Conservation (phyloP, 371 early-diverging fungal species). For the Mortierella polycephala region DNA sequence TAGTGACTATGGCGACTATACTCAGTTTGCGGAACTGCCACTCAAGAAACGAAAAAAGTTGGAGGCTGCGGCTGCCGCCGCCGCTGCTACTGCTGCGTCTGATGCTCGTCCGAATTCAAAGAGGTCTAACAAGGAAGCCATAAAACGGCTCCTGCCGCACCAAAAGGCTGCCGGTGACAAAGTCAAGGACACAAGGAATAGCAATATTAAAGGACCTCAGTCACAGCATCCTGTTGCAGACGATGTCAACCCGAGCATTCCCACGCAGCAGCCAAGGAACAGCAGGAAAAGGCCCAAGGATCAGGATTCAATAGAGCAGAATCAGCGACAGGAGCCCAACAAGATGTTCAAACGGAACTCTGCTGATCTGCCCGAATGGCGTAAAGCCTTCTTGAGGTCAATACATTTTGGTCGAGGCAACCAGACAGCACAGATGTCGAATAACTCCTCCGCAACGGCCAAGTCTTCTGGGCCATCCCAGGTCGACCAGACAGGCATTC, state of each 20-base stretch:
- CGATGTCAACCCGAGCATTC: background rate
- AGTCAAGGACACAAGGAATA: conserved; percentile 8
- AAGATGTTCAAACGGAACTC: conserved; percentile 35
- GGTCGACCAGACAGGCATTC: background rate
- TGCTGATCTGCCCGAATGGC: conserved; percentile 34
- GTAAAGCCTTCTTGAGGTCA: conserved; percentile 36
- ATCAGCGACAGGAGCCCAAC: conserved; percentile 20
- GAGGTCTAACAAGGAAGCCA: conserved; percentile 16
- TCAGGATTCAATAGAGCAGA: conserved; percentile 35
- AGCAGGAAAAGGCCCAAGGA: conserved; percentile 39
- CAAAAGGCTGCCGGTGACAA: conserved; percentile 5
- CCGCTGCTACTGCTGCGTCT: conserved; percentile 7
- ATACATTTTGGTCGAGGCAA: conserved; percentile 28
- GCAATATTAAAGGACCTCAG: background rate
- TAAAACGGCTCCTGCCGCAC: conserved; percentile 35
- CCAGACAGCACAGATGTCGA: conserved; percentile 4
- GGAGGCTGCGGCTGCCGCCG: conserved; percentile 24
- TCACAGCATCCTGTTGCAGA: background rate
- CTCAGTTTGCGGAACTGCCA: conserved; percentile 44
- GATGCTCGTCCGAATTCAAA: conserved; percentile 2
- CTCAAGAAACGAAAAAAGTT: conserved; percentile 48
- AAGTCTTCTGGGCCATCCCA: background rate
- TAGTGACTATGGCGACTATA: conserved; percentile 44
- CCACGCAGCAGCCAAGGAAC: conserved; percentile 1
- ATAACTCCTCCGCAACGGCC: background rate